Percentiles rank a stretch among this genome's conserved stretches.
Evolutionary conservation across 2,329 filamentous ascomycete species (phyloP).

Genomic region (Hypocreales sp.): DNA sequence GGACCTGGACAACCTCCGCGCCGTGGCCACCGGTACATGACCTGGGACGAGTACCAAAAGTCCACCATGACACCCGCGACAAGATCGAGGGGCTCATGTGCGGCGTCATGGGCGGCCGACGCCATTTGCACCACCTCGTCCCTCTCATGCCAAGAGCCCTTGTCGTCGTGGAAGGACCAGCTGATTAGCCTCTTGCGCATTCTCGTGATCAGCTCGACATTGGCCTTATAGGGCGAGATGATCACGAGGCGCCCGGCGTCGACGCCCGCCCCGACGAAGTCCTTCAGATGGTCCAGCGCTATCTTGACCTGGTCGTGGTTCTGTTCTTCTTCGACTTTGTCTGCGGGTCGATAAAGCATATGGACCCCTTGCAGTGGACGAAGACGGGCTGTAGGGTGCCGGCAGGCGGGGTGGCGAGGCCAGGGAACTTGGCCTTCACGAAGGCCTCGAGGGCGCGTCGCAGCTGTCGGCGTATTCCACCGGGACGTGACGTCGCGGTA

Average conservation of each 20-base stretch:
- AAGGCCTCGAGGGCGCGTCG: too few species aligned
- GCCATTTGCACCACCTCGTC: too few species aligned
- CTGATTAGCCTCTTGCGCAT: constrained; percentile 3
- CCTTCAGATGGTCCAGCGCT: constrained; percentile 6
- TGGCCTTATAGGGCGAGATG: constrained; percentile 7
- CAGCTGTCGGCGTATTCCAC: too few species aligned
- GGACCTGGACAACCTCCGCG: neutral
- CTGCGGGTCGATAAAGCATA: neutral
- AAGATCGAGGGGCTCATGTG: too few species aligned
- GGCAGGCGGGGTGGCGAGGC: neutral
- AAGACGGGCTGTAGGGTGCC: constrained; percentile 5
- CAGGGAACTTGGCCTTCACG: neutral
- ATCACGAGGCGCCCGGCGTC: constrained; percentile 4
- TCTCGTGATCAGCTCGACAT: constrained; percentile 3
- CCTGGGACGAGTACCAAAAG: neutral
- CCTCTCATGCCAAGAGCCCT: too few species aligned
- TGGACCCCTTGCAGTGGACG: constrained; percentile 6
- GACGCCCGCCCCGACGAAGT: constrained; percentile 3
- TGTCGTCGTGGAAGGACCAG: constrained; percentile 1
- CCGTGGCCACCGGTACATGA: neutral
- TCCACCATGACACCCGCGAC: too few species aligned
- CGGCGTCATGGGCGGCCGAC: too few species aligned
- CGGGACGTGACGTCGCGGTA: too few species aligned
- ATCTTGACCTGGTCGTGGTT: constrained; percentile 6
- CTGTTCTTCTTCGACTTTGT: constrained; percentile 4